These are phyloP conservation scores for Bonia amplexicaulis DNA, from an alignment of 176 grass and related monocot genomes.

Conservation along the genomic window DNA sequence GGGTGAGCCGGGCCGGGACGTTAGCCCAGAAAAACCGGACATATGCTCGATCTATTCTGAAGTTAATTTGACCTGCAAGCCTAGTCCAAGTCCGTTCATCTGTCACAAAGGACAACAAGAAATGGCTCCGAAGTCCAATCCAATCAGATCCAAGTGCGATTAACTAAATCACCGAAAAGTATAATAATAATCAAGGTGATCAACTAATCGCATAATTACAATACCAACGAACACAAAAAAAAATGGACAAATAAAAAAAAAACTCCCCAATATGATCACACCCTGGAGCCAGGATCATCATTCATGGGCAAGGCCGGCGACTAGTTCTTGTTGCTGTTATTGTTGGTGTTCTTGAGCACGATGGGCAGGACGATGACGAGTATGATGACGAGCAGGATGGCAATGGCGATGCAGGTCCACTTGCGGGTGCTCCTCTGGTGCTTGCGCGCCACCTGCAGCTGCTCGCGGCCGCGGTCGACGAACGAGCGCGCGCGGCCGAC, in stretches of 20 bases:
- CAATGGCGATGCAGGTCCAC: slow-evolving; percentile 64
- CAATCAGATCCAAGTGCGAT: not conserved
- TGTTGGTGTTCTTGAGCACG: slow-evolving; percentile 39
- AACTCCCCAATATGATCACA: not conserved
- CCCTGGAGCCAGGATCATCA: not conserved
- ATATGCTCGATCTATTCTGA: not conserved
- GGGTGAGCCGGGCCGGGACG: too few species aligned
- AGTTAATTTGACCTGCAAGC: slow-evolving; percentile 13
- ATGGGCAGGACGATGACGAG: slow-evolving; percentile 57
- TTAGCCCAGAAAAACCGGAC: not conserved
- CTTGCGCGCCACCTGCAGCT: slow-evolving; percentile 69
- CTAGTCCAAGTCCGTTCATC: slow-evolving; percentile 1
- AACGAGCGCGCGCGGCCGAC: slow-evolving; percentile 65
- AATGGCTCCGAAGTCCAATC: not conserved
- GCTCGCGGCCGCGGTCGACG: slow-evolving; percentile 52
- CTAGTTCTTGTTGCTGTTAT: not conserved
- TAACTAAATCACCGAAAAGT: not conserved
- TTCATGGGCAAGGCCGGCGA: not conserved
- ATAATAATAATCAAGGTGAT: not conserved
- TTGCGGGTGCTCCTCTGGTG: slow-evolving; percentile 71
- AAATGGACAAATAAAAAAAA: not conserved
- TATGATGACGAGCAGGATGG: slow-evolving; percentile 51
- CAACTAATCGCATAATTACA: slow-evolving; percentile 1
- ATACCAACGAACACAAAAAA: not conserved
- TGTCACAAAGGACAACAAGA: not conserved